Evolutionary conservation across 2,329 filamentous ascomycete species (phyloP), one percentile per base, ranked within the genome.

Genomic region (Fusarium camptoceras): DNA sequence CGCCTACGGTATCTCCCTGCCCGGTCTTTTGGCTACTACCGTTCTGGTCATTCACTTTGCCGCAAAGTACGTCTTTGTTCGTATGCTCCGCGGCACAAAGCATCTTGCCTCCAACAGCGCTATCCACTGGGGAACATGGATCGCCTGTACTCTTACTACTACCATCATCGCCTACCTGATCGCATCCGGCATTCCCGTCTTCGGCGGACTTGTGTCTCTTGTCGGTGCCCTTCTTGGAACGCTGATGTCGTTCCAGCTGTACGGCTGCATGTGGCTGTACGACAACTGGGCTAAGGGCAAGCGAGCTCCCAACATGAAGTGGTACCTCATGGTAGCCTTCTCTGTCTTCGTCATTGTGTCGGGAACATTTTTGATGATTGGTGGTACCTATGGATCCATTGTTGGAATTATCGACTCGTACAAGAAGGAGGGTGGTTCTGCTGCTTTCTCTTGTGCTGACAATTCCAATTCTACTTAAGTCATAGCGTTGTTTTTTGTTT

Each of bases 331-430:
- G 68, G 64, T 69, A 18, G 59, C 53, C n/a, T 69, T 65, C 50
- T 24, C 46, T 14, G 11, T 47, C 5, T 71, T 71, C 3, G 68
- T 71, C 16, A 65, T 71, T 39, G 14, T 71, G 9, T 71, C 65
- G 1, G 74, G 74, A 12, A 73, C 66, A 0, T 85, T 84, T 66
- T 61, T 84, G 6, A 84, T 81, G 78, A 73, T 84, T 25, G 78
- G 77, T 12, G 83, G 83, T 5, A 84, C 82, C 0, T 85, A 84
- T 50, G 83, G 82, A 11, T 82, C 82, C 3, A 72, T 85, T 18
- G 75, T 82, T 16, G 72, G 73, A 7, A 73, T 74, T 20, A 78
- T 75, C 3, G 76, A 80, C 7, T 75, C 75, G 2, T 83, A 83
- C 61, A 74, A 76, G 43, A 62, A 54, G 34, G 73, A 73, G 3